Percentiles rank a stretch among this genome's conserved stretches.
Evolutionary conservation across 805 yeast genomes (phyloP).

Genomic region (Yarrowia bubula): DNA sequence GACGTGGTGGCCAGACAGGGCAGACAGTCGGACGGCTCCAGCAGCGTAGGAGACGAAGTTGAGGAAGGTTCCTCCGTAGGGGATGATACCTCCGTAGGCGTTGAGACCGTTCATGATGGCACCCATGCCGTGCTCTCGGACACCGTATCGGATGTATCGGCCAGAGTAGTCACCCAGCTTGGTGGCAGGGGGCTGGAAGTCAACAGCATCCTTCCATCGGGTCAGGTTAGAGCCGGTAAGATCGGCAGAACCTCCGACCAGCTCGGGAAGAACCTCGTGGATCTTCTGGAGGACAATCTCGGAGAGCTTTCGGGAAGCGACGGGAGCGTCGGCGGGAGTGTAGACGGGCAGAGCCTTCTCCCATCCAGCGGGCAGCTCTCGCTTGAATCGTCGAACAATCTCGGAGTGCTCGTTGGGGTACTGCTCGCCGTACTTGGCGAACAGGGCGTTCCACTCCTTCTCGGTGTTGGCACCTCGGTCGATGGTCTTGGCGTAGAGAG

Average conservation of each 20-base stretch:
- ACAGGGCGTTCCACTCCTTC: conserved; percentile 35
- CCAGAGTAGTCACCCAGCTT: conserved; percentile 29
- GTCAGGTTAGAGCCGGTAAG: conserved; percentile 37
- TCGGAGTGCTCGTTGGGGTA: conserved; percentile 39
- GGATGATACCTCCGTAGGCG: conserved; percentile 66
- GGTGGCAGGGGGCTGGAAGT: conserved; percentile 70
- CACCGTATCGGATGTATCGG: conserved; percentile 94
- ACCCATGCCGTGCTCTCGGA: conserved; percentile 98
- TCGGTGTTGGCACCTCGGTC: conserved; percentile 35
- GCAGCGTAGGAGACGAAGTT: conserved; percentile 71
- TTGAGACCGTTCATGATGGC: conserved; percentile 87
- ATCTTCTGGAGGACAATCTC: conserved; percentile 39
- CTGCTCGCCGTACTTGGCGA: conserved; percentile 32
- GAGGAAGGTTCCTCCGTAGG: conserved; percentile 96
- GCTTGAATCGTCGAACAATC: conserved; percentile 36
- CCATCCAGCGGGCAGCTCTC: conserved; percentile 70
- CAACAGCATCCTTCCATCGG: conserved; percentile 37
- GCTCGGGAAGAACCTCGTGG: conserved; percentile 35
- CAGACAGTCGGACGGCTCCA: conserved; percentile 51
- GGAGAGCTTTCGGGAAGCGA: conserved; percentile 38
- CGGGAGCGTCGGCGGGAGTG: conserved; percentile 65
- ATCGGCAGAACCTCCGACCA: conserved; percentile 44
- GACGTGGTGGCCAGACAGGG: conserved; percentile 46
- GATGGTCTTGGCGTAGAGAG: conserved; percentile 36
- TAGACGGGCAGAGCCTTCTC: conserved; percentile 71